A percentile compares a stretch with the other conserved stretches of the same genome.
Conservation (phyloP, 106 monocot species). For the Amphibolis antarctica region DNA sequence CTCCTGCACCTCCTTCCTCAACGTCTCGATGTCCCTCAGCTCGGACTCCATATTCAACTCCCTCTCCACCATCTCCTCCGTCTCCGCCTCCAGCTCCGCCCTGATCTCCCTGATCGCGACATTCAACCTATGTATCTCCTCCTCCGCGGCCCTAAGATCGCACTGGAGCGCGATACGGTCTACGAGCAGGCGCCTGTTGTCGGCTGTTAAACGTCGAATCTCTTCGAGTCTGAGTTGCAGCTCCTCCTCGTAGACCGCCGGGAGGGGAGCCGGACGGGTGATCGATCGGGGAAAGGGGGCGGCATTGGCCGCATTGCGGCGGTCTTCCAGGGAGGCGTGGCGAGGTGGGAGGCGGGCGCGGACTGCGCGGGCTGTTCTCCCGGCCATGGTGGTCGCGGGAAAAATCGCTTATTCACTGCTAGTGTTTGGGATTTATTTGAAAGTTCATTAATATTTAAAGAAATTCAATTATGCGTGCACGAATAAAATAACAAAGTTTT, state of each 20-base stretch:
- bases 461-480: too few relatives aligned
- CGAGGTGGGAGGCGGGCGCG: slow-evolving; percentile 7
- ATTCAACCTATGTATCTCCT: slow-evolving; percentile 17
- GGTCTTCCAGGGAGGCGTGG: slow-evolving; percentile 11
- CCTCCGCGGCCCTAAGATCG: slow-evolving; percentile 9
- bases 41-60: slow-evolving; percentile 12
- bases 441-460: too few relatives aligned
- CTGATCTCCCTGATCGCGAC: slow-evolving; percentile 5
- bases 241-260: slow-evolving; percentile 19
- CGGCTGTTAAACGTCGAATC: slow-evolving; percentile 5
- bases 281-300: slow-evolving; percentile 6
- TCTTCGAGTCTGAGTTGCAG: slow-evolving; percentile 4
- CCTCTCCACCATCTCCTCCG: slow-evolving; percentile 10
- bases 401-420: too few relatives aligned
- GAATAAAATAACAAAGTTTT: too few relatives aligned
- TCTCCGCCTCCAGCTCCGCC: slow-evolving; percentile 1
- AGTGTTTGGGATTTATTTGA: too few relatives aligned
- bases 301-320: not conserved
- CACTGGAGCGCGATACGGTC: slow-evolving; percentile 8
- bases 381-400: slow-evolving; percentile 5
- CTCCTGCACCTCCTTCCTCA: slow-evolving; percentile 11
- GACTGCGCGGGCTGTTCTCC: slow-evolving; percentile 9
- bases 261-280: slow-evolving; percentile 10
- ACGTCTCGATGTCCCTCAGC: slow-evolving; percentile 3
- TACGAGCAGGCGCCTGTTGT: slow-evolving; percentile 8